A percentile compares a stretch with the other conserved stretches of the same genome.
Conservation (phyloP, 495 filamentous ascomycete genomes). For the Penicillium paxilli region DNA sequence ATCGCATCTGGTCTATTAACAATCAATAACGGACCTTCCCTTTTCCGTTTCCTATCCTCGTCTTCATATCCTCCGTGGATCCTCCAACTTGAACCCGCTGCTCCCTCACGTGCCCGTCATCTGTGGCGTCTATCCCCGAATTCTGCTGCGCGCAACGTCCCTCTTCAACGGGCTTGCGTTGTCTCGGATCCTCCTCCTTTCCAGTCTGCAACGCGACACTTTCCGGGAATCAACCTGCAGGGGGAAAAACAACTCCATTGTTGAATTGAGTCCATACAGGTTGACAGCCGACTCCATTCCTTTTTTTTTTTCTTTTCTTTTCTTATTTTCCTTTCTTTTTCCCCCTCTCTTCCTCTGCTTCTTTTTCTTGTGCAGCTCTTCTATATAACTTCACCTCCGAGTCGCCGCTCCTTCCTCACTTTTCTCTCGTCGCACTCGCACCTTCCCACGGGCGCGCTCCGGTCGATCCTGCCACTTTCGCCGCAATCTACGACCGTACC, state of each 20-base stretch:
- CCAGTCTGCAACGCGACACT: slow-evolving; percentile 26
- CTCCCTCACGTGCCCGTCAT: slow-evolving; percentile 15
- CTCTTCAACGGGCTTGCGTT: slow-evolving; percentile 20
- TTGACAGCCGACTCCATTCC: slow-evolving; percentile 10
- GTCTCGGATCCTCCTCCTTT: slow-evolving; percentile 26
- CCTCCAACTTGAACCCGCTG: too few species aligned
- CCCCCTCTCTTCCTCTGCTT: background rate
- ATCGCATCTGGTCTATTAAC: background rate
- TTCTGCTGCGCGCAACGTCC: slow-evolving; percentile 11
- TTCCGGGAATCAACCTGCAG: slow-evolving; percentile 21
- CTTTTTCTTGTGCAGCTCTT: too few species aligned
- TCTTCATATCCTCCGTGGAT: too few species aligned
- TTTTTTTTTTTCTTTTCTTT: background rate
- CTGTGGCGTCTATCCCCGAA: slow-evolving; percentile 8
- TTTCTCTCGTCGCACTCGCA: background rate
- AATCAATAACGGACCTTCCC: background rate
- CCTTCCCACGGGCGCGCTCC: background rate
- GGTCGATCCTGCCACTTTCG: background rate
- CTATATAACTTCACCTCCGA: slow-evolving; percentile 10
- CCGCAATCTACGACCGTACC: too few species aligned
- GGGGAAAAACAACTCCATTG: slow-evolving; percentile 41
- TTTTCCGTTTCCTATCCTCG: slow-evolving; percentile 5
- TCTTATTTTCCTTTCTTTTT: slow-evolving; percentile 11
- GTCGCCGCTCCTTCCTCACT: slow-evolving; percentile 21
- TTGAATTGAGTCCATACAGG: slow-evolving; percentile 20